A percentile compares a stretch with the other conserved stretches of the same genome.
Evolutionary conservation across 139 green algal species (phyloP).

Genomic region (Closterium sp.): DNA sequence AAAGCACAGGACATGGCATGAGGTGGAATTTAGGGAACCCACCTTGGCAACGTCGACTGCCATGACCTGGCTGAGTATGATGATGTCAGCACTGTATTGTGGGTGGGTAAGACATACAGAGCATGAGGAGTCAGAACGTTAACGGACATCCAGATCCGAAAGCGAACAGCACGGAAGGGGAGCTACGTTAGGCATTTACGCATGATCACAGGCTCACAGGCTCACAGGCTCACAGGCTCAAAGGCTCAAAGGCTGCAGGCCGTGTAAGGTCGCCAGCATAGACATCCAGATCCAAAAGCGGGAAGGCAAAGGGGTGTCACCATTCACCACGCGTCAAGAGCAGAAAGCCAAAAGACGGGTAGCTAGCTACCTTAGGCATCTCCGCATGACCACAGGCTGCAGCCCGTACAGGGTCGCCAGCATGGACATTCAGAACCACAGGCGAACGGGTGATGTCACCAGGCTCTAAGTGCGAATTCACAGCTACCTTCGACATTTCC

Average conservation of each 20-base stretch:
- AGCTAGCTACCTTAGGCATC: neutral
- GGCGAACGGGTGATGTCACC: neutral
- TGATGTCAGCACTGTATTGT: neutral
- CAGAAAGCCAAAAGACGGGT: neutral
- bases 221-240: too few relatives aligned
- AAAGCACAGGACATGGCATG: neutral
- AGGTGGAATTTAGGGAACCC: neutral
- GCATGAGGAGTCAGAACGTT: neutral
- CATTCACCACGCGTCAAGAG: neutral
- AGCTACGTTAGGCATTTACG: too few relatives aligned
- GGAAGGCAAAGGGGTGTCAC: too few relatives aligned
- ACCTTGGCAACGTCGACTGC: neutral
- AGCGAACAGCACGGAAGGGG: too few relatives aligned
- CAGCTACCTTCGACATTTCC: neutral
- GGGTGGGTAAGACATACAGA: neutral
- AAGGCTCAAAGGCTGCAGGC: too few relatives aligned
- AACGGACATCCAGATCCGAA: too few relatives aligned
- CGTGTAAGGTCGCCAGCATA: too few relatives aligned
- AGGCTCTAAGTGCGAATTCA: neutral
- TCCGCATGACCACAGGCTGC: neutral
- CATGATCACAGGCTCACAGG: too few relatives aligned
- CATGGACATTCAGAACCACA: neutral
- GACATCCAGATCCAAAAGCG: too few relatives aligned
- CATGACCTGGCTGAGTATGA: neutral
- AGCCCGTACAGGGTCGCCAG: neutral